Evolutionary conservation across 179 eudicot genomes (phyloP), one percentile per base, ranked within the genome.

Genomic region (Beta macrorhiza): DNA sequence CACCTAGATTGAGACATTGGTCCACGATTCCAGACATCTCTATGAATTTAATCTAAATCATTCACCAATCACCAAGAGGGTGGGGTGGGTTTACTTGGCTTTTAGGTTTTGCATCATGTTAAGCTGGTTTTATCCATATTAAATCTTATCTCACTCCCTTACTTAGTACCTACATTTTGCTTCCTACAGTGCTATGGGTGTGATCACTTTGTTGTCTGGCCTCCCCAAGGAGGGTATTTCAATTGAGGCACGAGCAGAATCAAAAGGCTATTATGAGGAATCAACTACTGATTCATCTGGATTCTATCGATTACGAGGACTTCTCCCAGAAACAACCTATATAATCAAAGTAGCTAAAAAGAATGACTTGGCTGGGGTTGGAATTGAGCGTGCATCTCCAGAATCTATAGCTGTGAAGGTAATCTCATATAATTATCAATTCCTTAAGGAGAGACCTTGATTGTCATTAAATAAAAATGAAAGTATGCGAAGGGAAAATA

Each of bases 341-440:
- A 82, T 65, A 22, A 82, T 96, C 76, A 91, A 86, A 90, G 91
- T 96, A 55, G 91, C 89, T 77, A 89, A 79, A 44, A 96, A 85
- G 86, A 89, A 85, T 81, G 89, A 88, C 47, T 84, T 85, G 75
- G 84, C 72, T 62, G 84, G 88, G 85, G 32, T 89, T 68, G 87
- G 75, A 75, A 90, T 94, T 79, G 98, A 96, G 84, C 94, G 99
- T 29, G 93, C 99, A 59, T 92, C 99, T 84, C 99, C 99, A 47
- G 97, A 90, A 73, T 88, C 89, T 81, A 73, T 88, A 76, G 61
- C 78, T 73, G 87, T 94, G 78, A 83, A 90, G 93, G 98, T 93
- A 81, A 89, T 77, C 74, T 59, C 52, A 32, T 32, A 58, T 25
- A 51, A 61, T 62, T 56, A 57, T 11, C 52, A 53, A 29, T 56